Percentiles rank a stretch among this genome's conserved stretches.
Conservation (phyloP, 129 eudicot species). For the Arctium minus region DNA sequence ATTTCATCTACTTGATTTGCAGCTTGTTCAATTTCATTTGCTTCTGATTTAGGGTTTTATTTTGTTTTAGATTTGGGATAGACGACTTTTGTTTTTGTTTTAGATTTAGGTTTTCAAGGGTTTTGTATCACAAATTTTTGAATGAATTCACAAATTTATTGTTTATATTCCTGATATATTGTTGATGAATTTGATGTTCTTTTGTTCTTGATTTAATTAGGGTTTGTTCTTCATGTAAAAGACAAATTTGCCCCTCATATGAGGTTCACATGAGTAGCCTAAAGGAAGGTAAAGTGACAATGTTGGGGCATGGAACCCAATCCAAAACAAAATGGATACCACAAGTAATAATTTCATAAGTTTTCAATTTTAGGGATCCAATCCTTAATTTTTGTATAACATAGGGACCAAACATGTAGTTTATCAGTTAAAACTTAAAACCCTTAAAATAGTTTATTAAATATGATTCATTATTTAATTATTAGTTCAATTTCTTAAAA, state of each 20-base stretch:
- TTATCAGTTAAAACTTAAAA: too few species aligned
- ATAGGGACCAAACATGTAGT: not conserved
- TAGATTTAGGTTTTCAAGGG: not conserved
- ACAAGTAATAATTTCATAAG: not conserved
- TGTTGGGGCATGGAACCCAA: not conserved
- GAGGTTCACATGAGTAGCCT: not conserved
- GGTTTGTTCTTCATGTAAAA: not conserved
- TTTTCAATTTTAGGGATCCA: not conserved
- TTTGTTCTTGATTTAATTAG: too few species aligned
- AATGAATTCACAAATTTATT: not conserved
- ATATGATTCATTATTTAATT: too few species aligned
- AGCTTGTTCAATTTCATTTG: too few species aligned
- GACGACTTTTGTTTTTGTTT: not conserved
- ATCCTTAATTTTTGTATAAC: too few species aligned
- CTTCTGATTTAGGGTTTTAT: not conserved
- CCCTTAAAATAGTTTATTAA: too few species aligned
- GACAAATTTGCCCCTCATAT: not conserved
- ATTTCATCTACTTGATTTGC: too few species aligned
- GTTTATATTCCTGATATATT: too few species aligned
- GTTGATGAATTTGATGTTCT: not conserved
- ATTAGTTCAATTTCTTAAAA: too few species aligned
- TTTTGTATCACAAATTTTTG: too few species aligned
- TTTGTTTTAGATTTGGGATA: not conserved
- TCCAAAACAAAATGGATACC: not conserved
- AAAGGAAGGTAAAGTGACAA: not conserved